phyloP scores from a whole-genome alignment of 1,284 basidiomycete species.

The Moesziomyces globuligerus region DNA sequence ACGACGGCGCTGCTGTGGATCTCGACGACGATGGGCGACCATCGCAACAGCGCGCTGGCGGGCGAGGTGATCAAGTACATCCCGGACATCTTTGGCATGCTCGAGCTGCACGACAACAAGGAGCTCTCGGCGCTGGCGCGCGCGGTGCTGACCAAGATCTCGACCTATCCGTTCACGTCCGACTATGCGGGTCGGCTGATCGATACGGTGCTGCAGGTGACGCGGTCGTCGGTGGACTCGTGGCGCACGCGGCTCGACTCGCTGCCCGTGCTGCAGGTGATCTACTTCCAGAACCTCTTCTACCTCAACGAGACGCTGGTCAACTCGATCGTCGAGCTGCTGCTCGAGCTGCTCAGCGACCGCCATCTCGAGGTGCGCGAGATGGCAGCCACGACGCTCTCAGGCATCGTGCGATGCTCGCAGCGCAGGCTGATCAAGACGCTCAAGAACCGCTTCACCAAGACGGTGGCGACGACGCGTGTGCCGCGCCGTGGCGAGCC shows the following conservation, averaged over 20 bases:
- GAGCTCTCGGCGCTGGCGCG: slow-evolving; percentile 58
- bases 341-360: slow-evolving; percentile 59
- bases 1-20: slow-evolving; percentile 62
- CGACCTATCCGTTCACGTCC: slow-evolving; percentile 53
- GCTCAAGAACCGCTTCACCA: slow-evolving; percentile 69
- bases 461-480: slow-evolving; percentile 69
- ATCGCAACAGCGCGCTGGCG: slow-evolving; percentile 57
- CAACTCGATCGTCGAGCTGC: slow-evolving; percentile 52
- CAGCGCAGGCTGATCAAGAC: slow-evolving; percentile 87
- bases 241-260: slow-evolving; percentile 63
- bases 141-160: slow-evolving; percentile 57
- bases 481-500: slow-evolving; percentile 71
- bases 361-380: slow-evolving; percentile 64
- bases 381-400: slow-evolving; percentile 73
- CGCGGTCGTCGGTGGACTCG: slow-evolving; percentile 52
- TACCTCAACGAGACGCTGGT: slow-evolving; percentile 46
- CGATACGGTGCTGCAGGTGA: slow-evolving; percentile 51
- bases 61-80: slow-evolving; percentile 59
- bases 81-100: slow-evolving; percentile 63
- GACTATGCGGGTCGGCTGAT: slow-evolving; percentile 50
- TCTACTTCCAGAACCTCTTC: slow-evolving; percentile 66
- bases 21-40: slow-evolving; percentile 62
- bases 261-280: slow-evolving; percentile 63
- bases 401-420: slow-evolving; percentile 89
- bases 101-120: slow-evolving; percentile 64